Evolutionary conservation across 2,329 filamentous ascomycete species (phyloP), one percentile per base, ranked within the genome.

Genomic region (Colletotrichum spaethianum): DNA sequence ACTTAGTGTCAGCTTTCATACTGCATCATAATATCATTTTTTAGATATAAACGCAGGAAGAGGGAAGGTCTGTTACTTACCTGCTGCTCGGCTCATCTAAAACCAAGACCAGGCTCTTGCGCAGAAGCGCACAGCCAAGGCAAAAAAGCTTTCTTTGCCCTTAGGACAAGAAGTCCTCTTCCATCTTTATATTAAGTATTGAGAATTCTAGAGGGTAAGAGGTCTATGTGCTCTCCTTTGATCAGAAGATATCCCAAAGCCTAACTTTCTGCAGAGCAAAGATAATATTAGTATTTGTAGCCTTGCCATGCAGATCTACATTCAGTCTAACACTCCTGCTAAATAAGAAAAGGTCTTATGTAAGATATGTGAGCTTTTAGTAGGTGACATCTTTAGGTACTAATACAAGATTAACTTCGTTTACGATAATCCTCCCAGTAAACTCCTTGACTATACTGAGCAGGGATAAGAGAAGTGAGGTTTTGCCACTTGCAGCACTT

Each of bases 71-170:
- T 63, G n/a, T 63, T 63, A 53, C 61, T 63, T 53, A 63, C 61
- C 48, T 48, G 63, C 63, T 66, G 55, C 96, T 99, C 0, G 96
- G 96, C 60, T 81, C 80, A 38, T 81, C 80, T 0, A 81, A 72
- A 1, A 81, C 64, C 0, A 81, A 40, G 2, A 87, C 75, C 14
- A 78, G 80, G 14, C 76, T 77, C n/a, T 75, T 75, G 14, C 77
- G 75, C 50, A 88, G 75, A 14, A 88, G 77, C 0, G 85, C 83
- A 63, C 87, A 78, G 0, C 86, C 85, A 0, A 89, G 77, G 59
- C 82, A 84, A 65, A 88, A 85, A 0, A 89, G 78, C 72, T 88
- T 86, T 28, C 80, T 76, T 70, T 88, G 83, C 0, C 91, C 91
- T 48, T 87, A 86, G 7, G 85, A 87, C 6, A 91, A 81, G 63